Conservation (phyloP, 495 filamentous ascomycete species). For the Eremomyces bilateralis region DNA sequence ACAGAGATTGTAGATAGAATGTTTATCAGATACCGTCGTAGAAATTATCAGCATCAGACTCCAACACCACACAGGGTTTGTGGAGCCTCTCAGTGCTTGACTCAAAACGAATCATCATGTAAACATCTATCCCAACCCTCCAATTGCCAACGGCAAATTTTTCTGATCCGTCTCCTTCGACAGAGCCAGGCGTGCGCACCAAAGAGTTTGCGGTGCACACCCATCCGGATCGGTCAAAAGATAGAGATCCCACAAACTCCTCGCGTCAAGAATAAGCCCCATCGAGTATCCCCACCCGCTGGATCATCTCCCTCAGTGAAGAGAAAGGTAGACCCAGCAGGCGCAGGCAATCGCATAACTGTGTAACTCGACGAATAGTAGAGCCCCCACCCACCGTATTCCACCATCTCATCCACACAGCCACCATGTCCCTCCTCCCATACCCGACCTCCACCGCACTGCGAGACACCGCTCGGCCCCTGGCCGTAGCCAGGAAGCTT, state of each 20-base stretch:
- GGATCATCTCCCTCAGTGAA: conserved; percentile 6
- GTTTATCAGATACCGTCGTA: conserved; percentile 87
- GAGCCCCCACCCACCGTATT: too few relatives aligned
- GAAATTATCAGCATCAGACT: conserved; percentile 57
- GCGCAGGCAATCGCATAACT: conserved; percentile 93
- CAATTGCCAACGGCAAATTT: conserved; percentile 3
- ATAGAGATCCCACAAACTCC: conserved; percentile 25
- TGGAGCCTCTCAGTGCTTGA: conserved; percentile 83
- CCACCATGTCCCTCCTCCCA: conserved; percentile 17
- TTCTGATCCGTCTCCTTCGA: conserved; percentile 43
- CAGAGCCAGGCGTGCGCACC: conserved; percentile 27
- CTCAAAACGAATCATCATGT: conserved; percentile 96
- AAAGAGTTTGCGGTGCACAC: conserved; percentile 8
- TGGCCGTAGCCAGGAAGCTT: too few relatives aligned
- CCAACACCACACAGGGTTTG: conserved; percentile 26
- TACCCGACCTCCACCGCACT: conserved; percentile 18
- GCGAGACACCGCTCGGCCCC: conserved; percentile 10
- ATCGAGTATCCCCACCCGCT: conserved; percentile 48
- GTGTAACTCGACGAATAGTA: conserved; percentile 77
- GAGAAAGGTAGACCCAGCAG: not conserved
- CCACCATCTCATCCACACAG: too few relatives aligned
- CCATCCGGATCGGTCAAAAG: conserved; percentile 14
- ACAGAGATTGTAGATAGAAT: too few relatives aligned
- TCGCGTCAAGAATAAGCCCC: conserved; percentile 99
- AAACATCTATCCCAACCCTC: conserved; percentile 27